Conservation (phyloP, 768 basidiomycete genomes). For the Lactarius akahatsu region DNA sequence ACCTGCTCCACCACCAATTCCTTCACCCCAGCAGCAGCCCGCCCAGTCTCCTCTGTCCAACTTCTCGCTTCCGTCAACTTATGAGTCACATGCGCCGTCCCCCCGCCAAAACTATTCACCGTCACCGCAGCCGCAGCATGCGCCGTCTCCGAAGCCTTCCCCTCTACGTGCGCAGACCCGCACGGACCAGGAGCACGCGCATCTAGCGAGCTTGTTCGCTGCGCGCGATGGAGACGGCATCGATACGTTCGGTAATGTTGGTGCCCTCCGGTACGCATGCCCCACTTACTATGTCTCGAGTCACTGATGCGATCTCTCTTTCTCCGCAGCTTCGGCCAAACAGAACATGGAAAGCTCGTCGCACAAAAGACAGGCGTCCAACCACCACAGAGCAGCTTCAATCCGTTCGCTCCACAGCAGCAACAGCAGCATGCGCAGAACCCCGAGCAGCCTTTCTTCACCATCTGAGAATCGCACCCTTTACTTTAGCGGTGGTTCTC, state of each 20-base stretch:
- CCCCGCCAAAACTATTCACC: slow-evolving; percentile 39
- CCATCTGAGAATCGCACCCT: slow-evolving; percentile 29
- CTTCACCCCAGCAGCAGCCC: slow-evolving; percentile 36
- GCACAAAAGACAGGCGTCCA: slow-evolving; percentile 37
- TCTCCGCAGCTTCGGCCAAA: slow-evolving; percentile 44
- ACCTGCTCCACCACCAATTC: slow-evolving; percentile 33
- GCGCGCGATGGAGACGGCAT: slow-evolving; percentile 83
- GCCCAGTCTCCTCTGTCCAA: slow-evolving; percentile 42
- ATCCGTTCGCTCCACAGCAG: slow-evolving; percentile 66
- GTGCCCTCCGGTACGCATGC: slow-evolving; percentile 59
- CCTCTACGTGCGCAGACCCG: slow-evolving; percentile 37
- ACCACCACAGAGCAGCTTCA: slow-evolving; percentile 42
- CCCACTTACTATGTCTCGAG: slow-evolving; percentile 20
- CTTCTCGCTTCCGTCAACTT: slow-evolving; percentile 73
- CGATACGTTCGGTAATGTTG: slow-evolving; percentile 95
- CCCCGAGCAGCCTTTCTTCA: slow-evolving; percentile 39
- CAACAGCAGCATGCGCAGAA: slow-evolving; percentile 51
- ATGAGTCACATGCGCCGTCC: slow-evolving; percentile 46
- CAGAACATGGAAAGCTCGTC: slow-evolving; percentile 34
- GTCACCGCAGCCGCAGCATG: slow-evolving; percentile 37
- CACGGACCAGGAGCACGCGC: slow-evolving; percentile 68
- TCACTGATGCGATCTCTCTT: slow-evolving; percentile 4
- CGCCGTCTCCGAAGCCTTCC: slow-evolving; percentile 25
- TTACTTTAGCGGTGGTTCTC: background rate
- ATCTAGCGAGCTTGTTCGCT: slow-evolving; percentile 80